phyloP scores from a whole-genome alignment of 2,329 filamentous ascomycete genomes.

The Neopestalotiopsis sp. region DNA sequence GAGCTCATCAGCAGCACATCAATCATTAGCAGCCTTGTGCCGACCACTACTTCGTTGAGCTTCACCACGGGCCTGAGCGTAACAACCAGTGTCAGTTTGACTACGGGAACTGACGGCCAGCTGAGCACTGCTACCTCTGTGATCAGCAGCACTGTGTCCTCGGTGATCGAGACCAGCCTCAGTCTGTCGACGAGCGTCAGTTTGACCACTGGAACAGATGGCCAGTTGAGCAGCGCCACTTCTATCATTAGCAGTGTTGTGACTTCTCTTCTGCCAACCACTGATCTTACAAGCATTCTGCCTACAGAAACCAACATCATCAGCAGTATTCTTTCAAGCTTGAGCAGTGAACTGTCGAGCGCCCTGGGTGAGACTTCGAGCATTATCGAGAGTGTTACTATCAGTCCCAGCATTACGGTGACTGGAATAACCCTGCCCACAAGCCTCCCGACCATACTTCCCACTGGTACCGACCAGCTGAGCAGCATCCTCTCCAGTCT shows the following conservation, averaged over 20 bases:
- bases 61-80: background rate
- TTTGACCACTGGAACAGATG: background rate
- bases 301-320: too few species aligned
- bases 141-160: background rate
- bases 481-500: slow-evolving; percentile 3
- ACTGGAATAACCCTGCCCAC: background rate
- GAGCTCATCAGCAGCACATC: background rate
- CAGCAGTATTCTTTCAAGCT: background rate
- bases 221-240: background rate
- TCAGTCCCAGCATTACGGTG: background rate
- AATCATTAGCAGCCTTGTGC: background rate
- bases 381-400: background rate
- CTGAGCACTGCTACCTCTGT: background rate
- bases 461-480: background rate
- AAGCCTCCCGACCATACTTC: background rate
- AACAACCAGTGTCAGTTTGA: background rate
- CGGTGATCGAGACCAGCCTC: background rate
- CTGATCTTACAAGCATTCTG: background rate
- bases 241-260: background rate
- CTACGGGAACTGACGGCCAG: background rate
- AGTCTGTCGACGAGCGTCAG: background rate
- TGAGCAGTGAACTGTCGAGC: background rate
- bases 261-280: background rate
- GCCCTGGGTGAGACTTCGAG: background rate
- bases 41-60: background rate